Evolutionary conservation across 495 filamentous ascomycete genomes (phyloP).

Genomic region (Cercophora newfieldiana): DNA sequence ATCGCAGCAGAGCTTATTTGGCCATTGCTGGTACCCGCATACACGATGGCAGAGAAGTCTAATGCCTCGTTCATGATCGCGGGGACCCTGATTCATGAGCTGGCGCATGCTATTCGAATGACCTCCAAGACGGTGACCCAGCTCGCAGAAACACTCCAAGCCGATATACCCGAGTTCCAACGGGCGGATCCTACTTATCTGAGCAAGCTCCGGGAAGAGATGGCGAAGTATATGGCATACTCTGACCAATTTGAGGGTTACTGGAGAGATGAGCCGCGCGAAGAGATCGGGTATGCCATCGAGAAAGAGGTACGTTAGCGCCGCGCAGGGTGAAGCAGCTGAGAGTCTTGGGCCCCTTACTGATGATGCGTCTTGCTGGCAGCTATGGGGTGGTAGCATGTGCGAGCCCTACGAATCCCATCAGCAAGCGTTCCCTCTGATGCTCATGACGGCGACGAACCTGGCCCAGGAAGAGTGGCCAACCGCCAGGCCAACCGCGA

Average conservation of each 20-base stretch:
- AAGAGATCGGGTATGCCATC: conserved; percentile 30
- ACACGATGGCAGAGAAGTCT: conserved; percentile 35
- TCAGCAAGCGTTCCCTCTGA: background rate
- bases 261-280: background rate
- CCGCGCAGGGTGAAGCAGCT: too few relatives aligned
- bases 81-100: conserved; percentile 35
- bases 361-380: background rate
- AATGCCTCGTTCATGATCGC: conserved; percentile 25
- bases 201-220: background rate
- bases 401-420: background rate
- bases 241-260: conserved; percentile 20
- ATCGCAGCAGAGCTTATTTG: conserved; percentile 35
- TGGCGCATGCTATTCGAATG: conserved; percentile 8
- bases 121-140: too few relatives aligned
- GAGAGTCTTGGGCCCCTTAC: background rate
- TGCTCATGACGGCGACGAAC: background rate
- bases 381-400: background rate
- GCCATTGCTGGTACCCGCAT: conserved; percentile 35
- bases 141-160: too few relatives aligned
- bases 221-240: background rate
- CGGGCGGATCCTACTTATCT: background rate
- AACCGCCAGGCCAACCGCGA: background rate
- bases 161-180: background rate
- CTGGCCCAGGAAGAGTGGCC: background rate
- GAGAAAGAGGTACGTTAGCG: conserved; percentile 29